Conservation (phyloP, 306 rosid species). For the Quercus robur region DNA sequence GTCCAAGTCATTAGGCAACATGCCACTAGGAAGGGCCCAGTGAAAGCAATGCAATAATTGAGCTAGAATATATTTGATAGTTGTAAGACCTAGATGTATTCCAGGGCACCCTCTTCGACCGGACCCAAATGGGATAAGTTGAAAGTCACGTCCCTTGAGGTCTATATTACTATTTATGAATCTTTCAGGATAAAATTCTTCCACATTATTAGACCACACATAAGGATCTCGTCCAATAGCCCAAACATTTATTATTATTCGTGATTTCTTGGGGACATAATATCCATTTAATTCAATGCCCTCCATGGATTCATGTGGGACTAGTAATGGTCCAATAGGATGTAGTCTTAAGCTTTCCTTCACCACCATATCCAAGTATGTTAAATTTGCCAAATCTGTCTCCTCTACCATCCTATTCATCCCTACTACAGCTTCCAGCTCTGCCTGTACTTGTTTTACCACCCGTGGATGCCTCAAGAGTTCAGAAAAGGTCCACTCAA, state of each 20-base stretch:
- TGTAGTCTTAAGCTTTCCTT: slow-evolving; percentile 44
- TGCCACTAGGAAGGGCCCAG: slow-evolving; percentile 37
- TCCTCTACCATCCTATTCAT: slow-evolving; percentile 33
- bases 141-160: slow-evolving; percentile 23
- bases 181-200: slow-evolving; percentile 42
- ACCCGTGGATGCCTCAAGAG: slow-evolving; percentile 40
- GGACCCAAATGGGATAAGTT: slow-evolving; percentile 47
- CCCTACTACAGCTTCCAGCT: slow-evolving; percentile 30
- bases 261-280: slow-evolving; percentile 24
- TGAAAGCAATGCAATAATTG: slow-evolving; percentile 40
- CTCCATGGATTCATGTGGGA: slow-evolving; percentile 27
- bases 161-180: slow-evolving; percentile 18
- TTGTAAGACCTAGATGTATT: slow-evolving; percentile 32
- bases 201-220: slow-evolving; percentile 38
- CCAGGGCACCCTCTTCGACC: slow-evolving; percentile 44
- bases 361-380: slow-evolving; percentile 36
- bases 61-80: slow-evolving; percentile 24
- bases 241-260: slow-evolving; percentile 34
- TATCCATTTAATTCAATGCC: slow-evolving; percentile 33
- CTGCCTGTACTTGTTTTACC: slow-evolving; percentile 38
- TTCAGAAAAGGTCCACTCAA: slow-evolving; percentile 41
- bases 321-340: slow-evolving; percentile 28
- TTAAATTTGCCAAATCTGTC: slow-evolving; percentile 23
- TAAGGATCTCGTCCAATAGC: slow-evolving; percentile 35
- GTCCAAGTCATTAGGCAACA: slow-evolving; percentile 20